Base-by-base conservation (phyloP, 2,329 filamentous ascomycete species). In the Dothideomycetes sp. region DNA sequence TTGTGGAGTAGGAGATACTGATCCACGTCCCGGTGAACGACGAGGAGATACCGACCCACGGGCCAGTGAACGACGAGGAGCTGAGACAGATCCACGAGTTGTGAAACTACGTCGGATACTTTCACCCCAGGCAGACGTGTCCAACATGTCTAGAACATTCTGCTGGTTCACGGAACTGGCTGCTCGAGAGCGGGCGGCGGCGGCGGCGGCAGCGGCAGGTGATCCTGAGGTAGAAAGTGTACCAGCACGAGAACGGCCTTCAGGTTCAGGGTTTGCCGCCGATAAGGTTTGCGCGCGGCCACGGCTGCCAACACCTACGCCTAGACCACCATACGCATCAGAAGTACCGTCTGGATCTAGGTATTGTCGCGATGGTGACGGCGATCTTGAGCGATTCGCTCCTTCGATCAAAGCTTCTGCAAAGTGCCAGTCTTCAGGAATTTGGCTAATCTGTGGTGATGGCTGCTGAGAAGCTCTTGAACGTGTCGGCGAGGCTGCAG, bases 81-180 rank as follows among this genome's bases (percentile, higher is more conserved):
- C n/a, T n/a, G n/a, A n/a, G n/a, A n/a, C n/a, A n/a, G 37, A 33
- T 12, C 29, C 37, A n/a, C 29, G 37, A 33, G 69, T 73, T 39
- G 87, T 94, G 51, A 91, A 86, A 64, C 86, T 94, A 47, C 86
- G 74, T 48, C 87, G 73, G 49, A 95, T 87, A 67, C 84, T 94
- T 64, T 94, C 85, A 37, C 89, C 84, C 89, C 89, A 96, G 12
- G 84, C 81, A 13, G 85, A 91, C 54, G 89, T 84, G 54, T 91
- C 85, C 41, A 96, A 72, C 56, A 91, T 83, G 50, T 87, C 79
- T 59, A 88, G 76, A 50, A 93, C 83, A 53, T 87, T 82, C 33
- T 80, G 75, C 35, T 81, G 79, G 54, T 78, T 85, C 43, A 88
- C 80, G 4, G 72, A 70, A 59, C 82, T 87, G 41, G 74, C 76